A percentile compares a stretch with the other conserved stretches of the same genome.
phyloP scores from a whole-genome alignment of 306 rosid species.

The Dryas octopetala region DNA sequence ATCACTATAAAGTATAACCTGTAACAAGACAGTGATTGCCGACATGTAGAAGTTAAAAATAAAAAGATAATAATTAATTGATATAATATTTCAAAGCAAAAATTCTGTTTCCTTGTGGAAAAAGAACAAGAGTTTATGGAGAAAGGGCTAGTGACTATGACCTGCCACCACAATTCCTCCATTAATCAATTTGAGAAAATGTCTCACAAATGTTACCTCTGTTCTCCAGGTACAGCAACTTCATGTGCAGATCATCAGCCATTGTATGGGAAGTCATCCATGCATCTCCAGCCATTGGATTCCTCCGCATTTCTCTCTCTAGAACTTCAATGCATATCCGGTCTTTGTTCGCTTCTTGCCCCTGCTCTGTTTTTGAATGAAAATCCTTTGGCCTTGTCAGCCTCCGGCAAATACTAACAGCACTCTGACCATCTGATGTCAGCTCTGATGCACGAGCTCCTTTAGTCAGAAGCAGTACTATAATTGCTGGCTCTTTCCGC shows the following conservation, averaged over 20 bases:
- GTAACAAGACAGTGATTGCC: neutral
- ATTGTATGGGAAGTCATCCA: constrained; percentile 32
- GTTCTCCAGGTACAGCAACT: constrained; percentile 48
- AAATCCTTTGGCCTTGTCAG: constrained; percentile 54
- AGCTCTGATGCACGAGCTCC: constrained; percentile 47
- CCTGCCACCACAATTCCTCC: neutral
- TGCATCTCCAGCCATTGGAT: constrained; percentile 31
- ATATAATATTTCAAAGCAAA: neutral
- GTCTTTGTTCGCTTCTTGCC: constrained; percentile 44
- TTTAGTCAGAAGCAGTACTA: constrained; percentile 43
- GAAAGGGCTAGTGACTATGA: neutral
- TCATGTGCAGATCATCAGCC: constrained; percentile 51
- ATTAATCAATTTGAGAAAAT: neutral
- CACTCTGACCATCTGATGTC: constrained; percentile 45
- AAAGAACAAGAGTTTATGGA: neutral
- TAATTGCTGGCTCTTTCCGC: constrained; percentile 48
- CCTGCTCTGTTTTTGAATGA: constrained; percentile 40
- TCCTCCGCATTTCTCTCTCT: constrained; percentile 49
- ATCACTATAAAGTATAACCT: neutral
- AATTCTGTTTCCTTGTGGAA: neutral
- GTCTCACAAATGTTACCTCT: constrained; percentile 34
- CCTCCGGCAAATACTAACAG: constrained; percentile 49
- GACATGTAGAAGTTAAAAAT: neutral
- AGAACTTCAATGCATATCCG: constrained; percentile 52
- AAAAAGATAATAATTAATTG: neutral